phyloP scores from a whole-genome alignment of 2,329 filamentous ascomycete genomes.

The Cladophialophora chaetospira region DNA sequence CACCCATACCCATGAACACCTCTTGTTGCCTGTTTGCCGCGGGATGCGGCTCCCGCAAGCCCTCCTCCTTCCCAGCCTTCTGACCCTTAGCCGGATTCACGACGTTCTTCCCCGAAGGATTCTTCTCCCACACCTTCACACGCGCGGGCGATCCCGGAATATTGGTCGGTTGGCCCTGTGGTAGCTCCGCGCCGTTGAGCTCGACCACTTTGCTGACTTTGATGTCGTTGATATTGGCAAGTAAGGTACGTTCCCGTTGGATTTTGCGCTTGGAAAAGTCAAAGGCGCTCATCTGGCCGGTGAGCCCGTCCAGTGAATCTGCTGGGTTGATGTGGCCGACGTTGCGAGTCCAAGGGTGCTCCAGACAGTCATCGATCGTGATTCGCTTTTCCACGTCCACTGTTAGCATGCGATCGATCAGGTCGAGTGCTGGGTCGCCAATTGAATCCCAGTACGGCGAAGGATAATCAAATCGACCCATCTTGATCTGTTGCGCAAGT shows the following conservation, averaged over 20 bases:
- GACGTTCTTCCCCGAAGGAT: conserved; percentile 53
- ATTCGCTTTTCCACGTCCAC: conserved; percentile 82
- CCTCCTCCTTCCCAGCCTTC: conserved; percentile 23
- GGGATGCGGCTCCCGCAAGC: conserved; percentile 62
- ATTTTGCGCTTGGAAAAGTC: conserved; percentile 83
- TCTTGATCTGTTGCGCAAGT: conserved; percentile 85
- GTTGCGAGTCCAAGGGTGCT: conserved; percentile 81
- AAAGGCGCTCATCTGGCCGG: conserved; percentile 78
- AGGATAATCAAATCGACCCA: conserved; percentile 88
- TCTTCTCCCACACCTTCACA: conserved; percentile 76
- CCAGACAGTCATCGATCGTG: conserved; percentile 85
- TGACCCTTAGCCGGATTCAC: conserved; percentile 19
- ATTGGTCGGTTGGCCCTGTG: conserved; percentile 13
- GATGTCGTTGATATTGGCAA: conserved; percentile 79
- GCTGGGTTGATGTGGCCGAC: conserved; percentile 57
- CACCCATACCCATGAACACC: conserved; percentile 83
- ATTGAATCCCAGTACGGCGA: conserved; percentile 94
- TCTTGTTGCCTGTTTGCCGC: conserved; percentile 66
- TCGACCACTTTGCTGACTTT: conserved; percentile 61
- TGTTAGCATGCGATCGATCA: conserved; percentile 93
- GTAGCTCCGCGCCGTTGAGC: conserved; percentile 25
- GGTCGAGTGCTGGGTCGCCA: conserved; percentile 81
- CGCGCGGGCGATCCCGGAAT: conserved; percentile 42
- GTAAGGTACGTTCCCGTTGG: conserved; percentile 77
- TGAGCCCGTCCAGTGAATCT: conserved; percentile 90